phyloP scores from a whole-genome alignment of 768 basidiomycete genomes.

The Tulasnella sp. region DNA sequence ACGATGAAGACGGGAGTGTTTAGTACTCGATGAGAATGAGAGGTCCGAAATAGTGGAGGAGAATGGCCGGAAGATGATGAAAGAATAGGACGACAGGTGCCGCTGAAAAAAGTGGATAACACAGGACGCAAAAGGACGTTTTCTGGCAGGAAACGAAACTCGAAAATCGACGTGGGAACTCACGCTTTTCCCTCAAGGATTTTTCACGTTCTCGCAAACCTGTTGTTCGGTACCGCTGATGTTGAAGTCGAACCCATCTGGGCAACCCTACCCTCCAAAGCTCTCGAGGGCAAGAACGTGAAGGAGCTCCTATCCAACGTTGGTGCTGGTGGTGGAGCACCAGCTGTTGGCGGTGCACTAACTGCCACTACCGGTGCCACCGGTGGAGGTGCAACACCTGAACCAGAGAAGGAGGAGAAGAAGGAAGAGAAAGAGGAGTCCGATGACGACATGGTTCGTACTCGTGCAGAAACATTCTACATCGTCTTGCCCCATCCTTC shows the following conservation, averaged over 20 bases:
- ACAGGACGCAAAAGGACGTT: too few relatives aligned
- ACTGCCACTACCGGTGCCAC: slow-evolving; percentile 46
- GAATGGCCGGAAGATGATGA: background rate
- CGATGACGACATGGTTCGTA: slow-evolving; percentile 65
- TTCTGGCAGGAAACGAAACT: too few relatives aligned
- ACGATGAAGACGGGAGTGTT: background rate
- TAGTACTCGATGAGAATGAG: background rate
- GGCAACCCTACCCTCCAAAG: slow-evolving; percentile 94
- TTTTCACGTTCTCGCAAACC: too few relatives aligned
- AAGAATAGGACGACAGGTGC: background rate
- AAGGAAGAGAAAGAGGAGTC: slow-evolving; percentile 58
- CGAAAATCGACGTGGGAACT: too few relatives aligned
- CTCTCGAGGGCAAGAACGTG: slow-evolving; percentile 95
- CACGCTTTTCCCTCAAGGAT: too few relatives aligned
- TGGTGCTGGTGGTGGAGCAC: slow-evolving; percentile 81
- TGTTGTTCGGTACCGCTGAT: slow-evolving; percentile 64
- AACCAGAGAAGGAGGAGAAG: slow-evolving; percentile 61
- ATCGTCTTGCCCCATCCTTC: background rate
- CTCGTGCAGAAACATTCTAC: background rate
- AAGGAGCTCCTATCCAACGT: slow-evolving; percentile 94
- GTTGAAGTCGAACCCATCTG: slow-evolving; percentile 84
- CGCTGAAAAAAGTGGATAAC: too few relatives aligned
- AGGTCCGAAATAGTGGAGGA: background rate
- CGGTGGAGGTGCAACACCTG: slow-evolving; percentile 53
- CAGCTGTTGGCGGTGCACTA: slow-evolving; percentile 44